Percentiles rank a stretch among this genome's conserved stretches.
Conservation (phyloP, 164 flowering plant species). For the Aristolochia contorta region DNA sequence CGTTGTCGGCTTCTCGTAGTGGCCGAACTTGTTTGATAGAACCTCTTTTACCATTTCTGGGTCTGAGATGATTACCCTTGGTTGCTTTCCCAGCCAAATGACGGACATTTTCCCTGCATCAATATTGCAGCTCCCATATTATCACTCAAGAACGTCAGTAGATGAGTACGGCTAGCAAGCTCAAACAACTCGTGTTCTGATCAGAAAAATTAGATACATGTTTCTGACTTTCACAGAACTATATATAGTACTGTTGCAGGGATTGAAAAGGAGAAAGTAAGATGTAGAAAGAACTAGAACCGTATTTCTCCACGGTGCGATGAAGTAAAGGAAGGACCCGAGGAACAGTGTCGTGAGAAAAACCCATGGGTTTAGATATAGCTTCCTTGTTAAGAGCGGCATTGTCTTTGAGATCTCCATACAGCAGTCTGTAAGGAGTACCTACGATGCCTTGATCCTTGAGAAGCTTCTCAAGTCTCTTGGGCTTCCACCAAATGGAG, state of each 20-base stretch:
- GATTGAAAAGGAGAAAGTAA: background rate
- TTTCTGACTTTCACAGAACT: too few species aligned
- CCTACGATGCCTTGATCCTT: conserved; percentile 15
- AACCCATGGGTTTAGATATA: background rate
- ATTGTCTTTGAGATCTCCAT: conserved; percentile 5
- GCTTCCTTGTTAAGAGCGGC: background rate
- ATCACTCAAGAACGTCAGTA: too few species aligned
- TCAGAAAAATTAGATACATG: too few species aligned
- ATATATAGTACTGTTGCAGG: background rate
- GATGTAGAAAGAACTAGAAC: background rate
- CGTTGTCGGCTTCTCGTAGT: background rate
- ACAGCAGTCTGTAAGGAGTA: conserved; percentile 3
- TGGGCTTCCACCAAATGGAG: conserved; percentile 14
- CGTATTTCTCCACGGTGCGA: background rate
- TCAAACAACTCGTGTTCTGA: background rate
- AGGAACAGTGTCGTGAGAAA: background rate
- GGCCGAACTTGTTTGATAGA: background rate
- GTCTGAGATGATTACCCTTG: background rate
- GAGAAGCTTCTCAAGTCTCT: conserved; percentile 6
- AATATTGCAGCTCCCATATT: too few species aligned
- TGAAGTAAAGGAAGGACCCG: background rate
- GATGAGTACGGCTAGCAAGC: too few species aligned
- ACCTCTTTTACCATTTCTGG: background rate
- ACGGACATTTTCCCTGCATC: background rate
- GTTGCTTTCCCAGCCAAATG: background rate